These are phyloP conservation scores for Helotiales sp. DNA, from an alignment of 2,329 filamentous ascomycete genomes.

Conservation along the genomic window DNA sequence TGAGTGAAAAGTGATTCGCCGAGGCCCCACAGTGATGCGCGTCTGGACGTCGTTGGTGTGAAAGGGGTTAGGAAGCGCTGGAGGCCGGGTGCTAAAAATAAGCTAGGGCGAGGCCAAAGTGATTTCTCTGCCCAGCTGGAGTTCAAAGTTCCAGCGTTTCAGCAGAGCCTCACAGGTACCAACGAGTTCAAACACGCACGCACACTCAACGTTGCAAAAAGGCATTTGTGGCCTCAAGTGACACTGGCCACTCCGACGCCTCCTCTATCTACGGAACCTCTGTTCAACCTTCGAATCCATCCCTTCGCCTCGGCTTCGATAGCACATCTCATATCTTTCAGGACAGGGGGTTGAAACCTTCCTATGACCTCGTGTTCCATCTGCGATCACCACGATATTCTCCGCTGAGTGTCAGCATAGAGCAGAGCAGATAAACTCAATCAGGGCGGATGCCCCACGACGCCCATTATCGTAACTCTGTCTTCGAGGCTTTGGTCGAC, in stretches of 20 bases:
- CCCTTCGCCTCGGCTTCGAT: slow-evolving; percentile 18
- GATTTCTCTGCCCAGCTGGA: neutral
- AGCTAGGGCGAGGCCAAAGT: slow-evolving; percentile 1
- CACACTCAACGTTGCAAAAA: slow-evolving; percentile 4
- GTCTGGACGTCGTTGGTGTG: slow-evolving; percentile 2
- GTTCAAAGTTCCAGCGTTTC: slow-evolving; percentile 9
- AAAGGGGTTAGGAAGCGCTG: slow-evolving; percentile 9
- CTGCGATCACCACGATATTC: slow-evolving; percentile 22
- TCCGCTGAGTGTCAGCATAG: slow-evolving; percentile 16
- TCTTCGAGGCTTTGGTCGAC: slow-evolving; percentile 12
- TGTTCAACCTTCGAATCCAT: neutral
- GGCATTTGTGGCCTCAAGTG: slow-evolving; percentile 17
- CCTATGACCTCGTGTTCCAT: slow-evolving; percentile 18
- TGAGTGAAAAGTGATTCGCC: neutral
- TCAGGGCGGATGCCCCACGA: slow-evolving; percentile 10
- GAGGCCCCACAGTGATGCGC: slow-evolving; percentile 11
- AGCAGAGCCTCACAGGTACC: slow-evolving; percentile 11
- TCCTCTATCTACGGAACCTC: slow-evolving; percentile 1
- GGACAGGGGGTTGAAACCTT: slow-evolving; percentile 28
- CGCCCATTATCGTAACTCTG: neutral
- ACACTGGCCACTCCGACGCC: slow-evolving; percentile 9
- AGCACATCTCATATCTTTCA: slow-evolving; percentile 15
- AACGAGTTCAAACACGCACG: slow-evolving; percentile 4
- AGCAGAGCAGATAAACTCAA: slow-evolving; percentile 8
- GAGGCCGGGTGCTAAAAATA: slow-evolving; percentile 9